Evolutionary conservation across 441 rosid species (phyloP), one percentile per base, ranked within the genome.

Genomic region (Adansonia madagascariensis): DNA sequence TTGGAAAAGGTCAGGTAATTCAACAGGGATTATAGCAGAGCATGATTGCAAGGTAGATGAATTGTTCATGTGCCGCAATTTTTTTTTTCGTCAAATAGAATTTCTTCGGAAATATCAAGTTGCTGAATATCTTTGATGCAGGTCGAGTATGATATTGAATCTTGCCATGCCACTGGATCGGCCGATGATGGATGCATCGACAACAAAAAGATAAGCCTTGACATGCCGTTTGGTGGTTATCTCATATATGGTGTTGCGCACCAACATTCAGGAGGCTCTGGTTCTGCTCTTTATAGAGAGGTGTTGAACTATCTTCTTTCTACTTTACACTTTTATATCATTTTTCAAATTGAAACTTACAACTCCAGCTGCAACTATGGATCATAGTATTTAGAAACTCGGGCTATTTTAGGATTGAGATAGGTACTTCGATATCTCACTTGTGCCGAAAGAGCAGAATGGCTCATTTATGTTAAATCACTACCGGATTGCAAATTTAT

Each of bases 211-310:
- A 82, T 85, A 77, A 90, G 86, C 69, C 76, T 93, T 24, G 67
- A 81, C 81, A 78, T 93, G 87, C 96, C 97, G 60, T 79, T 80
- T 46, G 86, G 82, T 49, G 99, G 98, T 59, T 86, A 92, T 79
- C 87, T 95, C 57, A 81, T 95, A 73, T 93, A 93, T 80, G 96
- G 94, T 4, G 96, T 87, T 62, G 91, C 89, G 52, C 98, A 95
- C 79, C 95, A 91, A 81, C 98, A 95, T 59, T 76, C 93, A 0
- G 95, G 98, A 47, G 99, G 95, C 27, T 8, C 79, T 5, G 95
- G 95, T 82, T 89, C 91, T 76, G 80, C 92, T 79, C 85, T 95
- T 0, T 92, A 88, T 77, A 86, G 94, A 80, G 88, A 95, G 94
- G 99, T 92, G 78, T 2, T 52, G 0, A 59, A 17, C 8, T 67